These are phyloP conservation scores for Uronychia setigera DNA, from an alignment of 73 alveolate genomes.

Conservation along the genomic window DNA sequence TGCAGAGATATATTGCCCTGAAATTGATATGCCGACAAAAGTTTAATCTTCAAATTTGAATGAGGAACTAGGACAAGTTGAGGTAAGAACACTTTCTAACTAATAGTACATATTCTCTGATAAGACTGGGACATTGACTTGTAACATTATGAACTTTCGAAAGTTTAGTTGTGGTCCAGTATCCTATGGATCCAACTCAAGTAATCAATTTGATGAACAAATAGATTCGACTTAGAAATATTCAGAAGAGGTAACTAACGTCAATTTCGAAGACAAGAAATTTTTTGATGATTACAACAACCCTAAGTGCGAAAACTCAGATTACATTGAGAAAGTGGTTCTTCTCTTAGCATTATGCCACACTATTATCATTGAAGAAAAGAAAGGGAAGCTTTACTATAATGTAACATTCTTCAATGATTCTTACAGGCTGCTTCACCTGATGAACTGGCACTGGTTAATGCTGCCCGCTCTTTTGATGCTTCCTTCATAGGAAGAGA, in stretches of 20 bases:
- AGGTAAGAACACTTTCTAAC: background rate
- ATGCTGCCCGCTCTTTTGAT: conserved; percentile 88
- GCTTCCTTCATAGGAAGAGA: conserved; percentile 86
- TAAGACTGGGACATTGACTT: conserved; percentile 96
- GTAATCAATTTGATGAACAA: background rate
- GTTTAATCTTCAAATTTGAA: conserved; percentile 88
- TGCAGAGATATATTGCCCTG: conserved; percentile 61
- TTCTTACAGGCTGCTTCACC: conserved; percentile 89
- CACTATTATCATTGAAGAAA: conserved; percentile 83
- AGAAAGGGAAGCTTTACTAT: conserved; percentile 53
- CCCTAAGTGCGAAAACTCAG: conserved; percentile 64
- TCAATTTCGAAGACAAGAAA: conserved; percentile 75
- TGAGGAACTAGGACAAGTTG: conserved; percentile 95
- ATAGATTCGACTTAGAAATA: conserved; percentile 14
- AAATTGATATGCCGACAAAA: conserved; percentile 68
- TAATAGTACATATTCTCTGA: conserved; percentile 82
- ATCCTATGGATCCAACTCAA: conserved; percentile 76
- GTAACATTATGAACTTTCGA: conserved; percentile 92
- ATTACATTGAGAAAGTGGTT: conserved; percentile 62
- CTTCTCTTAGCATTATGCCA: conserved; percentile 89
- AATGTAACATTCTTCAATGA: conserved; percentile 30
- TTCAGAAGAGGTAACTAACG: conserved; percentile 67
- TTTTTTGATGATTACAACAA: conserved; percentile 61
- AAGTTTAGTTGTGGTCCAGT: conserved; percentile 74
- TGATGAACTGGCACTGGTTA: conserved; percentile 92